phyloP scores from a whole-genome alignment of 495 filamentous ascomycete genomes.

The Venustampulla echinocandica region DNA sequence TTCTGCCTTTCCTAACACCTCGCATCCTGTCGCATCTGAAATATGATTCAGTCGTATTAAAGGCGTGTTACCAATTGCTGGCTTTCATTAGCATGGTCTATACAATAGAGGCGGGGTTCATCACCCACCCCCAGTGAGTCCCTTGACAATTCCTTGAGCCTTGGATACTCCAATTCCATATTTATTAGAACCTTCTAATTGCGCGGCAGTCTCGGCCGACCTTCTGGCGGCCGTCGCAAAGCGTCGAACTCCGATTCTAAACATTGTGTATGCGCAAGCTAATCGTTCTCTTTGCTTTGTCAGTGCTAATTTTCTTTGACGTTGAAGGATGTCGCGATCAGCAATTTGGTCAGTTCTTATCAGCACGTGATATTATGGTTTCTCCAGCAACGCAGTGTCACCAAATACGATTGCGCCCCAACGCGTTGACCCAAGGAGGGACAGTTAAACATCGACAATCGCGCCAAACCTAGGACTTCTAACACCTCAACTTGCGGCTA shows the following conservation, averaged over 20 bases:
- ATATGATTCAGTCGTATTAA: conserved; percentile 82
- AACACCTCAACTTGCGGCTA: neutral
- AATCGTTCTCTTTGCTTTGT: neutral
- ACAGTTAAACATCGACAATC: neutral
- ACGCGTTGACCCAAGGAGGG: neutral
- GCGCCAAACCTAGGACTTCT: neutral
- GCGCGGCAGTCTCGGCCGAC: conserved; percentile 32
- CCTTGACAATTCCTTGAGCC: conserved; percentile 75
- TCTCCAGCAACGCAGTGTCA: neutral
- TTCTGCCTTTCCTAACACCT: conserved; percentile 92
- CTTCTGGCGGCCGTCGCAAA: conserved; percentile 48
- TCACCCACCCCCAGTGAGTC: conserved; percentile 88
- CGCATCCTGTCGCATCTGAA: conserved; percentile 87
- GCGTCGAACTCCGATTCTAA: conserved; percentile 45
- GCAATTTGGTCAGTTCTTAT: conserved; percentile 1
- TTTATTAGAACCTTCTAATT: conserved; percentile 43
- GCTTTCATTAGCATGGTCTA: conserved; percentile 9
- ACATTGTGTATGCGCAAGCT: conserved; percentile 33
- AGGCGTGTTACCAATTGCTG: conserved; percentile 88
- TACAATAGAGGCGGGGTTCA: conserved; percentile 12
- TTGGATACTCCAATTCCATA: conserved; percentile 63
- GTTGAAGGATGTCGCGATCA: neutral
- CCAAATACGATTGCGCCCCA: neutral
- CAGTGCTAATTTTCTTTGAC: neutral
- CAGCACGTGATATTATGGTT: neutral